Conservation (phyloP, 257 asterid genomes). For the Henckelia pumila region DNA sequence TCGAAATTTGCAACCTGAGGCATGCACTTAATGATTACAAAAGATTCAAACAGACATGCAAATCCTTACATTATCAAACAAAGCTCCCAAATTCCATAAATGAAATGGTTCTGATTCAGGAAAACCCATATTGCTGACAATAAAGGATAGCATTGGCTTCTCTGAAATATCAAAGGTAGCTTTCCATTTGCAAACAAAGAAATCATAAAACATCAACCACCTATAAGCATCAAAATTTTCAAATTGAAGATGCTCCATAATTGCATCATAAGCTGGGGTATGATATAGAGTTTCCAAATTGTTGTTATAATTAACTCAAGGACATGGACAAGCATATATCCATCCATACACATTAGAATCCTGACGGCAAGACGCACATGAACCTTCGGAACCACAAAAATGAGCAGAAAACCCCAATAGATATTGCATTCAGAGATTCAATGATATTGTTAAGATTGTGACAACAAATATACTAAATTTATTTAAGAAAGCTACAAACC, state of each 20-base stretch:
- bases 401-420: not conserved
- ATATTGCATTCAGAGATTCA: slow-evolving; percentile 1
- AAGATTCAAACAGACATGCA: slow-evolving; percentile 14
- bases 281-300: slow-evolving; percentile 12
- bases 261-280: not conserved
- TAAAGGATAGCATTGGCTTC: slow-evolving; percentile 6
- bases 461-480: slow-evolving; percentile 15
- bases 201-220: not conserved
- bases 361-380: slow-evolving; percentile 13
- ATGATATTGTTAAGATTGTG: slow-evolving; percentile 10
- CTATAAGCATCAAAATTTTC: not conserved
- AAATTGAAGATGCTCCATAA: slow-evolving; percentile 4
- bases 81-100: slow-evolving; percentile 18
- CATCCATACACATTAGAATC: slow-evolving; percentile 16
- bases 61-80: slow-evolving; percentile 1
- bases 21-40: slow-evolving; percentile 25
- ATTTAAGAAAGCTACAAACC: slow-evolving; percentile 42
- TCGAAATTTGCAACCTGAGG: slow-evolving; percentile 93
- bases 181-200: slow-evolving; percentile 7
- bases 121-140: slow-evolving; percentile 17
- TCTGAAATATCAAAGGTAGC: slow-evolving; percentile 13
- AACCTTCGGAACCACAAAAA: slow-evolving; percentile 8
- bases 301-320: slow-evolving; percentile 8
- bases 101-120: slow-evolving; percentile 7
- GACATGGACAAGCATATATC: slow-evolving; percentile 22